Evolutionary conservation across 257 asterid genomes (phyloP).

Genomic region (Solanum paucissectum): DNA sequence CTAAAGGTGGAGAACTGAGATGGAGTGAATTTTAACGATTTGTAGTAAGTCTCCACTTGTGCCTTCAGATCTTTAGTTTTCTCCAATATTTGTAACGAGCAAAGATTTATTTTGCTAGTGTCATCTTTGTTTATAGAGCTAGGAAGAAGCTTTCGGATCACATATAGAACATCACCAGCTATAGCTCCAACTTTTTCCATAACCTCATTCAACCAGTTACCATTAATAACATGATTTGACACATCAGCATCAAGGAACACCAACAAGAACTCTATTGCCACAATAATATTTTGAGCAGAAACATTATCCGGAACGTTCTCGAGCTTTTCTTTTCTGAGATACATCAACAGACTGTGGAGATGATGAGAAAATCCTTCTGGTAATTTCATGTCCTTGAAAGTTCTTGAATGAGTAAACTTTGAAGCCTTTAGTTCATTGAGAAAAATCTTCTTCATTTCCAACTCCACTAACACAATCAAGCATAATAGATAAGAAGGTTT

Average conservation of each 20-base stretch:
- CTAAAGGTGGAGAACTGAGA: neutral
- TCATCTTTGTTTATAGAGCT: neutral
- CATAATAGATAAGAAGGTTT: neutral
- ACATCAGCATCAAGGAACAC: neutral
- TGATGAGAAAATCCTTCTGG: neutral
- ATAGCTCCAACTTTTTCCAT: neutral
- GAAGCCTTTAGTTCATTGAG: neutral
- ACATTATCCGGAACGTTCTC: neutral
- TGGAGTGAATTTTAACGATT: neutral
- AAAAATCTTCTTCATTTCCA: neutral
- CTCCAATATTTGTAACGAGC: neutral
- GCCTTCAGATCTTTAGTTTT: neutral
- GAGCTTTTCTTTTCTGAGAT: neutral
- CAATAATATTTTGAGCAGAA: neutral
- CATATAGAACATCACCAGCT: neutral
- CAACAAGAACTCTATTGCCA: neutral
- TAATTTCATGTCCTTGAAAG: neutral
- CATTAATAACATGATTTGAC: neutral
- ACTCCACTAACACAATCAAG: neutral
- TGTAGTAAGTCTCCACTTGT: neutral
- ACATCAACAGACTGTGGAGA: neutral
- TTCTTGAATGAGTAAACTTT: neutral
- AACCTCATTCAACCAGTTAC: neutral
- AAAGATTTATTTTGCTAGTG: neutral
- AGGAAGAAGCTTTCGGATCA: neutral